Conservation (phyloP, 2,329 filamentous ascomycete genomes). For the Hirsutella thompsonii region DNA sequence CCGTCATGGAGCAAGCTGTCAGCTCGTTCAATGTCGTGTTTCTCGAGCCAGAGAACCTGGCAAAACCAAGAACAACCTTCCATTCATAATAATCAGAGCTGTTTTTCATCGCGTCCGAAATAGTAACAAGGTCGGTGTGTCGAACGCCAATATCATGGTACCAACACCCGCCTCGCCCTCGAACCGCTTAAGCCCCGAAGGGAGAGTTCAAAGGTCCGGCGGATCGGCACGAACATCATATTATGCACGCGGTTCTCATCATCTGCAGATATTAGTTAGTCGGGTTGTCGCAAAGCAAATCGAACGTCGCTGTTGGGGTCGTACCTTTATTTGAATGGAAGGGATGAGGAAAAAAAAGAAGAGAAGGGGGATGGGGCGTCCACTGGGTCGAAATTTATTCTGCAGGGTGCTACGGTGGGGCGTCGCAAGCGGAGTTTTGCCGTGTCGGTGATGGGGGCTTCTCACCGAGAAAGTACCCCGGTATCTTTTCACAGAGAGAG, state of each 20-base stretch:
- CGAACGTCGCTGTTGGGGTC: conserved; percentile 31
- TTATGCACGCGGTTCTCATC: conserved; percentile 99
- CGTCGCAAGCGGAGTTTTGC: background rate
- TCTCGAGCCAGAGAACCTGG: background rate
- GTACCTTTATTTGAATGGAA: conserved; percentile 98
- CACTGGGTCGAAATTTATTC: conserved; percentile 19
- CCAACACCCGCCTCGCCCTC: conserved; percentile 47
- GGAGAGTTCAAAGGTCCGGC: conserved; percentile 67
- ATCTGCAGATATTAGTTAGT: conserved; percentile 47
- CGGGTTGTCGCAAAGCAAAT: too few species aligned
- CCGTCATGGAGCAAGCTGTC: background rate
- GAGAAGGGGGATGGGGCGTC: conserved; percentile 18
- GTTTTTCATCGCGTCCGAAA: conserved; percentile 90
- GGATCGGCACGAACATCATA: conserved; percentile 65
- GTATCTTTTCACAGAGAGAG: too few species aligned
- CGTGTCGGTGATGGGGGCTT: background rate
- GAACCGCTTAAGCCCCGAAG: conserved; percentile 81
- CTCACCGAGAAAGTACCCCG: too few species aligned
- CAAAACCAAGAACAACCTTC: conserved; percentile 10
- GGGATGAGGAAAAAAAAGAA: conserved; percentile 59
- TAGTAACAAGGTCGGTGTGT: conserved; percentile 97
- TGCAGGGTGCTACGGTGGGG: conserved; percentile 10
- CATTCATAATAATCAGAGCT: conserved; percentile 69
- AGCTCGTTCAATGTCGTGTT: background rate
- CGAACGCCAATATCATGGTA: conserved; percentile 97